Conservation (phyloP, 23 red algal species). For the Gracilaria vermiculophylla region DNA sequence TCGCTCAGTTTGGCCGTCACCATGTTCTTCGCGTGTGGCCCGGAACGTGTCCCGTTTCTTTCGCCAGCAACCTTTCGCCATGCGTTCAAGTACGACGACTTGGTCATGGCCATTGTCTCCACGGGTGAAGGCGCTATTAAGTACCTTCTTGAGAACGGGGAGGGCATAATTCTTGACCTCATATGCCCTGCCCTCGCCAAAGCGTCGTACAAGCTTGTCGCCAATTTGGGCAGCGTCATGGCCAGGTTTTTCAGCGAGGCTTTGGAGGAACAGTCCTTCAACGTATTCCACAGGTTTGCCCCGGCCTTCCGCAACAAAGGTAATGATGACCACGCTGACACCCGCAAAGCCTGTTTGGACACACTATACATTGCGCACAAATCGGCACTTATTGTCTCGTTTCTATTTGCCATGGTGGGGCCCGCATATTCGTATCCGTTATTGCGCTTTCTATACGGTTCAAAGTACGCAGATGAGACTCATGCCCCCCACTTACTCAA, state of each 20-base stretch:
- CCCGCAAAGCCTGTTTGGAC: constrained; percentile 16
- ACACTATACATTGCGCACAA: constrained; percentile 58
- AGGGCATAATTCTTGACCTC: constrained; percentile 66
- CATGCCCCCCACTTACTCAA: constrained; percentile 45
- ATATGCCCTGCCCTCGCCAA: constrained; percentile 21
- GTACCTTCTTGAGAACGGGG: constrained; percentile 72
- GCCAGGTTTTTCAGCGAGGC: constrained; percentile 85
- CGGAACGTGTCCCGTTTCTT: constrained; percentile 18
- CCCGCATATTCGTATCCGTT: constrained; percentile 63
- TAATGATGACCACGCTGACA: neutral
- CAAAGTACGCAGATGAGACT: constrained; percentile 61
- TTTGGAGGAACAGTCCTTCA: constrained; percentile 88
- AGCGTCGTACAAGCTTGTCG: constrained; percentile 90
- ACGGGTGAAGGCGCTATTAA: constrained; percentile 33
- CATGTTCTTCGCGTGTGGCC: constrained; percentile 36
- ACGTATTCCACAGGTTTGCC: constrained; percentile 76
- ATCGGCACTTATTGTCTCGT: constrained; percentile 32
- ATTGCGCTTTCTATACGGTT: constrained; percentile 73
- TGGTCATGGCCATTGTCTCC: constrained; percentile 39
- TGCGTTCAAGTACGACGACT: constrained; percentile 4
- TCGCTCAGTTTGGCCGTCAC: constrained; percentile 5
- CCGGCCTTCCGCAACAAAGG: constrained; percentile 47
- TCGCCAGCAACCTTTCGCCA: neutral
- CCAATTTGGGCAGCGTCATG: constrained; percentile 80
- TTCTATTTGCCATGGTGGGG: constrained; percentile 67